Base-by-base conservation (phyloP, 2,329 filamentous ascomycete genomes). In the Pezicula rhizophila region DNA sequence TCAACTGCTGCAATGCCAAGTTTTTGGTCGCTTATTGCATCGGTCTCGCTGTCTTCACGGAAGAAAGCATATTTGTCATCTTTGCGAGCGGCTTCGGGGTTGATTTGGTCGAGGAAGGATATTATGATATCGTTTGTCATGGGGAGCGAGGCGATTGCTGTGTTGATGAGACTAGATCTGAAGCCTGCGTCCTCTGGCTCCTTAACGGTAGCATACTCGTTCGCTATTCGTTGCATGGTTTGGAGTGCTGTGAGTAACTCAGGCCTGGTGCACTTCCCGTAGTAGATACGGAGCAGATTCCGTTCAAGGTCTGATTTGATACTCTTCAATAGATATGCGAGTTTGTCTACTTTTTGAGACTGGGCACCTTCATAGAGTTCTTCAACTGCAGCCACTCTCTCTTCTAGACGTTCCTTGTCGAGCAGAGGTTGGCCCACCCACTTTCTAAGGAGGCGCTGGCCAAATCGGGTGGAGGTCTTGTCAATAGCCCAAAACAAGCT, bases 31-130 rank as follows among this genome's bases (percentile, higher is more conserved):
- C 84, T 84, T 56, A 99, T 96, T 39, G 83, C 86, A 23, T 96
- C 91, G 0, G 87, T 95, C 67, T 96, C 92, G 54, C 89, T 79
- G 35, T 85, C 79, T 54, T 96, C 89, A 5, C 85, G 81, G 66
- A 99, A 96, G 73, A 99, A 99, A 33, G 78, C 75, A 65, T 96
- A 97, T 65, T 96, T 96, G 74, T 99, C 91, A 61, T 97, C 85
- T 20, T 80, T 81, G 43, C 84, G 85, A 0, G 92, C 93, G 1
- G 93, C 88, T 56, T 87, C 78, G 28, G 84, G 74, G 59, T 95
- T 95, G 68, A 99, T 93, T 52, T 83, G 85, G 47, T 95, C 85
- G 2, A 99, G 79, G 62, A 88, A 90, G 1, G 74, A 75, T 15
- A 87, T 74, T 5, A 97, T 80, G 15, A 83, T 80, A 17, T 85